Evolutionary conservation across 805 yeast genomes (phyloP), one percentile per base, ranked within the genome.

Genomic region (Isabelozyma pseudorhagii): DNA sequence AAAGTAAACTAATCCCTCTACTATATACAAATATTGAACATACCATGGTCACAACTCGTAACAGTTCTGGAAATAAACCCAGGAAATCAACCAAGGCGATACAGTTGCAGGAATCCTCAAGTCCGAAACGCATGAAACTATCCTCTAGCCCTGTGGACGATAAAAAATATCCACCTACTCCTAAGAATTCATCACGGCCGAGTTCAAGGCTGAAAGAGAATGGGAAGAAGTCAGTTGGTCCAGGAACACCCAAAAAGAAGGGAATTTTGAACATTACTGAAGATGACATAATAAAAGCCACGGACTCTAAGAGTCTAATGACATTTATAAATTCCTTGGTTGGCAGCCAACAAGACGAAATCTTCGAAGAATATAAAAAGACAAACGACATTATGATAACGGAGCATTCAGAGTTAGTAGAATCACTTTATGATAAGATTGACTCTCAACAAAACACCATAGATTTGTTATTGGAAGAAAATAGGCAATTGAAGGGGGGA

Each of bases 271-370:
- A 39, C 6, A 54, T 64, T 14, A 59, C 70, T 2, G 75, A 70
- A 45, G 56, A 60, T 27, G 74, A 69, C 40, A 68, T 71, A 8
- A 29, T 70, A 21, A 52, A 55, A 8, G 65, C 70, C 3, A 52
- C 51, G 27, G 57, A 62, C 36, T 58, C 58, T 31, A 59, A 59
- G 14, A 63, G 67, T 28, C 51, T 72, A 40, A 53, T 68, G n/a
- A 58, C 55, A 18, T 54, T 71, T 38, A 57, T 72, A 28, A 66
- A 69, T 47, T 51, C 59, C 28, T 61, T 72, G 18, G 61, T 71
- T 17, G 58, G 61, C 38, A 64, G 72, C 4, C 58, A 62, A 31
- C 72, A 67, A 46, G 75, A 71, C 51, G 64, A 56, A 42, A 42
- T 68, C 14, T 68, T 72, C 46, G 53, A 53, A 8, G 55, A 55